phyloP scores from a whole-genome alignment of 192 early-diverging fungal species.

The Linnemannia elongata region DNA sequence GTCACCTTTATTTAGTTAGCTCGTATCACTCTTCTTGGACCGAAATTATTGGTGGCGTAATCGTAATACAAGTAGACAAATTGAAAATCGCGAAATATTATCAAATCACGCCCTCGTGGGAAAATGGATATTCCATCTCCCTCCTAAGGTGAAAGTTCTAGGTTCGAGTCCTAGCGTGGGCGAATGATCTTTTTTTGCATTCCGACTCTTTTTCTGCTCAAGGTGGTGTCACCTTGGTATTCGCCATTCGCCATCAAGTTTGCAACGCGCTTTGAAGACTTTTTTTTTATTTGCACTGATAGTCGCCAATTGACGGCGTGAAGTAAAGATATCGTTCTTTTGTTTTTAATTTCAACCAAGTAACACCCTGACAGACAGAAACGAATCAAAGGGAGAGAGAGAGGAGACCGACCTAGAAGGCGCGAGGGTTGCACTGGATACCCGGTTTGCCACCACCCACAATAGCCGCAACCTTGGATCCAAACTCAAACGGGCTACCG shows the following conservation, averaged over 20 bases:
- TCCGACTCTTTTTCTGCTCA: too few species aligned
- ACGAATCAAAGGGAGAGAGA: not conserved
- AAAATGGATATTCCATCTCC: slow-evolving; percentile 75
- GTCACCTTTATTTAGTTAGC: not conserved
- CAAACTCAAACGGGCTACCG: slow-evolving; percentile 73
- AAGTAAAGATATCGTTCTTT: not conserved
- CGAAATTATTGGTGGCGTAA: not conserved
- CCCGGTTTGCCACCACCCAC: slow-evolving; percentile 64
- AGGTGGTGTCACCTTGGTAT: too few species aligned
- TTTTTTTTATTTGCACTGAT: too few species aligned
- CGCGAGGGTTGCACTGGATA: slow-evolving; percentile 27
- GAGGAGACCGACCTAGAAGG: not conserved
- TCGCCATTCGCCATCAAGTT: too few species aligned
- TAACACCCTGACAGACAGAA: not conserved
- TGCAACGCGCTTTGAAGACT: too few species aligned
- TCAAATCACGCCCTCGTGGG: slow-evolving; percentile 60
- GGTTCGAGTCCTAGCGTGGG: slow-evolving; percentile 73
- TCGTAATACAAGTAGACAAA: not conserved
- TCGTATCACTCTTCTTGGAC: too few species aligned
- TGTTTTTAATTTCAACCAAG: not conserved
- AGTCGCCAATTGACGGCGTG: too few species aligned
- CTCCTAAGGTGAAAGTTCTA: slow-evolving; percentile 75
- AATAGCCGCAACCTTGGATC: slow-evolving; percentile 64
- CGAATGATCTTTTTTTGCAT: slow-evolving; percentile 35
- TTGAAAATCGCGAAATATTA: not conserved